Evolutionary conservation across 441 rosid genomes (phyloP).

Genomic region (Erysimum pusillum): DNA sequence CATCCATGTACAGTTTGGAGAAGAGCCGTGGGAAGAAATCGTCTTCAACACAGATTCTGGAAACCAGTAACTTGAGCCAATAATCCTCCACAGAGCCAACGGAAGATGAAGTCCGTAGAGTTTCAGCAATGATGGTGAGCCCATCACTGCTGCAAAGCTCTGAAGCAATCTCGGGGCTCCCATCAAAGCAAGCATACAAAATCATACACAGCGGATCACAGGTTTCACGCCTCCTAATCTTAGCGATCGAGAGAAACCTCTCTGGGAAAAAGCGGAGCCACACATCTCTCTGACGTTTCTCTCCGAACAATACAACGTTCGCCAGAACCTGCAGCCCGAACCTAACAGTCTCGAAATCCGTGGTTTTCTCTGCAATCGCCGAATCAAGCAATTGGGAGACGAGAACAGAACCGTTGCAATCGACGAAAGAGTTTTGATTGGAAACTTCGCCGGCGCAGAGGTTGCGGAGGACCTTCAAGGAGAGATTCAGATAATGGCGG

Average conservation of each 20-base stretch:
- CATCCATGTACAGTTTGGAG: constrained; percentile 34
- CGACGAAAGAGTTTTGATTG: constrained; percentile 69
- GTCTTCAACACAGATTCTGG: constrained; percentile 71
- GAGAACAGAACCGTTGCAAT: constrained; percentile 52
- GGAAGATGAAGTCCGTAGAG: constrained; percentile 58
- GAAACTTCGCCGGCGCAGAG: constrained; percentile 77
- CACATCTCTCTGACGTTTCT: constrained; percentile 62
- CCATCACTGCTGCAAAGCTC: constrained; percentile 62
- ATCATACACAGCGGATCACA: constrained; percentile 81
- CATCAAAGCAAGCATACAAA: constrained; percentile 72
- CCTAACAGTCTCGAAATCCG: constrained; percentile 57
- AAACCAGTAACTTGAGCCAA: constrained; percentile 80
- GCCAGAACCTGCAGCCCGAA: constrained; percentile 71
- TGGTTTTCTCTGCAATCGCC: constrained; percentile 33
- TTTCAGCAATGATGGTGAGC: constrained; percentile 56
- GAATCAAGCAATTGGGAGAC: constrained; percentile 51
- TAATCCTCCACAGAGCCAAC: constrained; percentile 75
- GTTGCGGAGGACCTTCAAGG: constrained; percentile 73
- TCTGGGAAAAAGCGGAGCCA: constrained; percentile 68
- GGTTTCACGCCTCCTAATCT: constrained; percentile 55
- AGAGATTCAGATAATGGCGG: constrained; percentile 49
- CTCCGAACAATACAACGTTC: constrained; percentile 76
- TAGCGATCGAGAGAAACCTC: constrained; percentile 56
- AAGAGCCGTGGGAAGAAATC: constrained; percentile 58
- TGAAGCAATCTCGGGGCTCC: constrained; percentile 49